These are phyloP conservation scores for Podila minutissima DNA, from an alignment of 192 early-diverging fungal genomes.

Conservation along the genomic window DNA sequence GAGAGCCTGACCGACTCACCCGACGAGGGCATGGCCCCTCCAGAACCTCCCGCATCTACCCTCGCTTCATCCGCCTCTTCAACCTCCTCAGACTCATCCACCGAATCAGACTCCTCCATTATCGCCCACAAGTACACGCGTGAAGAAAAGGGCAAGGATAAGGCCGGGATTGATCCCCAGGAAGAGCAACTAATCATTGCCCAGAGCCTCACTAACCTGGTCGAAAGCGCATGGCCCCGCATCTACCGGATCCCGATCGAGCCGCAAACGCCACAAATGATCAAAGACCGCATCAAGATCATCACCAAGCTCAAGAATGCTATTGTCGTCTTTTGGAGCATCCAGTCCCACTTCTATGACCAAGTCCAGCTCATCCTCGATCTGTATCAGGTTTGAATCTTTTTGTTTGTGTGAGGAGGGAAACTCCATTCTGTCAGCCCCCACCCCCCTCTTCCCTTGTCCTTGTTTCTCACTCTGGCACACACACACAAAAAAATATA, in stretches of 20 bases:
- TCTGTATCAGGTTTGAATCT: neutral
- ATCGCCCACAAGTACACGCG: neutral
- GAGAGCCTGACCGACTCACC: neutral
- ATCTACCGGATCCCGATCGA: neutral
- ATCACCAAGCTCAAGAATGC: neutral
- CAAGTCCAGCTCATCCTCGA: conserved; percentile 1
- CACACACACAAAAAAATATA: neutral
- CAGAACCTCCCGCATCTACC: neutral
- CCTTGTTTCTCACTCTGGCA: neutral
- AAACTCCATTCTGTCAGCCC: too few relatives aligned
- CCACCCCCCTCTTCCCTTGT: too few relatives aligned
- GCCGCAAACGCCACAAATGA: neutral
- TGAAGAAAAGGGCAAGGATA: neutral
- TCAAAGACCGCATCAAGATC: neutral
- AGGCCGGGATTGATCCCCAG: neutral
- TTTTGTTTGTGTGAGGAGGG: too few relatives aligned
- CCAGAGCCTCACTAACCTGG: neutral
- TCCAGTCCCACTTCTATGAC: neutral
- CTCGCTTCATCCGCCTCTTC: neutral
- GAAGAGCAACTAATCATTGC: neutral
- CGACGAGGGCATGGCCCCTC: neutral
- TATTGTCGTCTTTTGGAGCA: neutral
- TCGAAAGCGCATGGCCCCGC: neutral
- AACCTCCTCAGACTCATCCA: neutral
- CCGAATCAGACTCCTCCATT: neutral